Evolutionary conservation across 2,329 filamentous ascomycete genomes (phyloP).

Genomic region (Talaromyces sp.): DNA sequence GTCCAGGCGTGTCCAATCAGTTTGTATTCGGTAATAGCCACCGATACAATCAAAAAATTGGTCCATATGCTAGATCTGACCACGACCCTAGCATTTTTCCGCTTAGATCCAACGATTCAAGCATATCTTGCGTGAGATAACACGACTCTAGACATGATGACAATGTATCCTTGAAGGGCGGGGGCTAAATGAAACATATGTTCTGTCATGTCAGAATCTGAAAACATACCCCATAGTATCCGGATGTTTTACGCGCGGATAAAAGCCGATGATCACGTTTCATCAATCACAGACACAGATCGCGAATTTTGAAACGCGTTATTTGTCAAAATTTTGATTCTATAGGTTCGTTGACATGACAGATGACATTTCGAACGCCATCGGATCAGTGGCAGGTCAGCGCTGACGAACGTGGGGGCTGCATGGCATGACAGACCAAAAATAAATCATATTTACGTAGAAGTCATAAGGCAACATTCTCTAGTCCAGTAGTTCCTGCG

Average conservation of each 20-base stretch:
- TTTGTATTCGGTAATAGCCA: neutral
- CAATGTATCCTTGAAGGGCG: neutral
- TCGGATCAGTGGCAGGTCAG: neutral
- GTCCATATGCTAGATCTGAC: neutral
- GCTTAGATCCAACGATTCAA: neutral
- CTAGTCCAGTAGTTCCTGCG: too few relatives aligned
- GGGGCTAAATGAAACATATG: neutral
- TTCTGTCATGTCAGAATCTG: neutral
- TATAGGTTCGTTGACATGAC: neutral
- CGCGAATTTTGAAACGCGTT: neutral
- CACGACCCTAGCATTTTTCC: neutral
- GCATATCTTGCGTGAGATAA: neutral
- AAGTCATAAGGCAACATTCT: neutral
- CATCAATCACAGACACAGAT: neutral
- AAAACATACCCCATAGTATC: neutral
- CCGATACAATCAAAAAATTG: neutral
- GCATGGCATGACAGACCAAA: neutral
- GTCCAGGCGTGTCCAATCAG: neutral
- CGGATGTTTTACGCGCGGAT: neutral
- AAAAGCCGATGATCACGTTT: neutral
- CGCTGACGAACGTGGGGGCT: neutral
- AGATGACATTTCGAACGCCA: neutral
- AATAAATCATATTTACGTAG: neutral
- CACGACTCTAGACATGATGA: neutral
- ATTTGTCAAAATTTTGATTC: neutral